Evolutionary conservation across 1,284 basidiomycete species (phyloP), one percentile per base, ranked within the genome.

Genomic region (Irpex lacteus): DNA sequence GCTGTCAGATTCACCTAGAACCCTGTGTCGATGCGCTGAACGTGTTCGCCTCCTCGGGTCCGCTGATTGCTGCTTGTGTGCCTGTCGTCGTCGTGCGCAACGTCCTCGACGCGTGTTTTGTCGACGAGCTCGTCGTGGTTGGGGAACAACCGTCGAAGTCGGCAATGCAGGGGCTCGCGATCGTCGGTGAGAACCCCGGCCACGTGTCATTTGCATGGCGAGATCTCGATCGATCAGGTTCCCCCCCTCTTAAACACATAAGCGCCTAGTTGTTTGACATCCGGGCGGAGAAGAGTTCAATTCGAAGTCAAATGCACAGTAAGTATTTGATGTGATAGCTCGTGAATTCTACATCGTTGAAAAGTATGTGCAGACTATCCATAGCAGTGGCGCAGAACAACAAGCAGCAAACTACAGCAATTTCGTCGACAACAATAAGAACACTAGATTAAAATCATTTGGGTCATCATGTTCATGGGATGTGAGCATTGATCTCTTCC

Each of bases 401-500:
- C 21, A 44, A 44, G 50, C 52, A 32, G 21, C 60, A 26, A 56
- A 52, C 32, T 63, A 60, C 62, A 55, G 62, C 59, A 63, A 60
- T 63, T 44, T 63, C 62, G 34, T 50, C 26, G 11, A 60, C 40
- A 60, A 60, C 49, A 59, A 21, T 57, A 38, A 38, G 15, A 58
- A 57, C 61, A 63, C 26, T 26, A 26, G 26, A 26, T 26, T 26
- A 26, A 26, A 26, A 26, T 26, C 26, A 26, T 26, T 26, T 3
- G 26, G 59, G 37, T 8, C 18, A 44, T 53, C 26, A 44, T 26
- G 38, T 52, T 61, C 73, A 72, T 21, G 62, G 76, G 54, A 78
- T 77, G 62, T 74, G 73, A 59, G 72, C 67, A 55, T 72, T 75
- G 67, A 78, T 76, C 70, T 76, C 75, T 34, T 75, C 75, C 8